These are phyloP conservation scores for Solanum chmielewskii DNA, from an alignment of 257 asterid genomes.

Conservation along the genomic window DNA sequence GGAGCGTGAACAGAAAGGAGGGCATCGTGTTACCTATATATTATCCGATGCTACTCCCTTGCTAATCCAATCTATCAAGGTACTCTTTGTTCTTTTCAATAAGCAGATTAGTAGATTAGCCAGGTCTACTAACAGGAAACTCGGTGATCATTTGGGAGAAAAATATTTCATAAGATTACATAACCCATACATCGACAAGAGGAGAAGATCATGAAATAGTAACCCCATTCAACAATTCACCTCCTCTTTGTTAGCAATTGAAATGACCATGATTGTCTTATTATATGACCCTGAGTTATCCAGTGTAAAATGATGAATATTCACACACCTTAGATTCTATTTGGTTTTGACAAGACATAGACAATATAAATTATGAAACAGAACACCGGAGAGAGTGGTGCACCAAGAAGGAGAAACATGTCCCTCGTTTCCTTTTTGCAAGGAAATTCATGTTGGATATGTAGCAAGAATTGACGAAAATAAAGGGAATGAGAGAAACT, in stretches of 20 bases:
- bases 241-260: neutral
- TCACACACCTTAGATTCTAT: neutral
- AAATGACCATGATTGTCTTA: neutral
- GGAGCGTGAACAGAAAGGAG: constrained; percentile 66
- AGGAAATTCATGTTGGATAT: constrained; percentile 60
- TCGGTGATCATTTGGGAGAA: neutral
- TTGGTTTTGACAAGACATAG: constrained; percentile 37
- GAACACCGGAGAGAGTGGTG: constrained; percentile 97
- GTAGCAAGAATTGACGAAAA: no score
- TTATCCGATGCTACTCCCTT: constrained; percentile 30
- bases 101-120: neutral
- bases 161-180: neutral
- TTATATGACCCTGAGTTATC: neutral
- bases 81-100: constrained; percentile 1
- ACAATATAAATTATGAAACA: constrained; percentile 74
- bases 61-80: constrained; percentile 74
- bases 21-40: constrained; percentile 91
- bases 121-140: neutral
- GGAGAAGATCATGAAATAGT: neutral
- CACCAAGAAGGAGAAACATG: constrained; percentile 83
- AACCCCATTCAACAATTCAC: neutral
- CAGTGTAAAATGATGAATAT: neutral
- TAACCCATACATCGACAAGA: neutral
- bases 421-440: constrained; percentile 83
- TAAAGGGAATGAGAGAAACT: no score